phyloP scores from a whole-genome alignment of 192 early-diverging fungal genomes.

The Coemansia sp. region DNA sequence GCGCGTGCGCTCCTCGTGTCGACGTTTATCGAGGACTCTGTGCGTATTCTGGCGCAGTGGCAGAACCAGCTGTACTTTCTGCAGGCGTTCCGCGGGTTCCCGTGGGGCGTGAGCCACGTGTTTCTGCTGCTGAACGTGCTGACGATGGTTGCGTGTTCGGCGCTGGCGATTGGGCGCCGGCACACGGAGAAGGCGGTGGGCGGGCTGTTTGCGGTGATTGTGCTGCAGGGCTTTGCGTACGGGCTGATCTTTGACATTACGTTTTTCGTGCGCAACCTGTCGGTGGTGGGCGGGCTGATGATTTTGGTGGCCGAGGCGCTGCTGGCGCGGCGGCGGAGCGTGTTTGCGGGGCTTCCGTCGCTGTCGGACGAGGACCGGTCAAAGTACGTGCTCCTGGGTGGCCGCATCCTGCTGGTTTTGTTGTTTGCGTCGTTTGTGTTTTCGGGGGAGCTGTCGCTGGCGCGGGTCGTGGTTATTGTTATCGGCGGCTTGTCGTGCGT shows the following conservation, averaged over 20 bases:
- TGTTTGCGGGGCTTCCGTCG: constrained; percentile 88
- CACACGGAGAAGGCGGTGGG: constrained; percentile 81
- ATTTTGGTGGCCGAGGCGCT: constrained; percentile 89
- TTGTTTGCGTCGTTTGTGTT: constrained; percentile 89
- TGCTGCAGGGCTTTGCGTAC: constrained; percentile 90
- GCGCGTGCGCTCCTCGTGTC: constrained; percentile 93
- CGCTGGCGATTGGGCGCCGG: constrained; percentile 78
- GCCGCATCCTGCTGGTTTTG: constrained; percentile 88
- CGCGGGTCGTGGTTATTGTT: constrained; percentile 67
- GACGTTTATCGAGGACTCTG: constrained; percentile 92
- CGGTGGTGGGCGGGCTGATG: constrained; percentile 90
- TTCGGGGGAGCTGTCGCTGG: constrained; percentile 75
- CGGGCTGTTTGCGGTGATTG: constrained; percentile 77
- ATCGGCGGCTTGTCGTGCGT: constrained; percentile 75
- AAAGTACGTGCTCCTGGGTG: constrained; percentile 91
- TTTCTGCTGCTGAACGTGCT: constrained; percentile 84
- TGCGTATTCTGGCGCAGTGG: constrained; percentile 89
- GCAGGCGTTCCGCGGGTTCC: constrained; percentile 76
- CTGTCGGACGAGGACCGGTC: constrained; percentile 80
- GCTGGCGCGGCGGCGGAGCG: constrained; percentile 60
- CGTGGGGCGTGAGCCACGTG: constrained; percentile 75
- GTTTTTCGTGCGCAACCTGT: constrained; percentile 91
- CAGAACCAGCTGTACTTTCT: constrained; percentile 85
- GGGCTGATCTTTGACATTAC: constrained; percentile 86
- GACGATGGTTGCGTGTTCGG: constrained; percentile 82